Evolutionary conservation across 2,329 filamentous ascomycete genomes (phyloP).

Genomic region (Cercospora zeae-maydis): DNA sequence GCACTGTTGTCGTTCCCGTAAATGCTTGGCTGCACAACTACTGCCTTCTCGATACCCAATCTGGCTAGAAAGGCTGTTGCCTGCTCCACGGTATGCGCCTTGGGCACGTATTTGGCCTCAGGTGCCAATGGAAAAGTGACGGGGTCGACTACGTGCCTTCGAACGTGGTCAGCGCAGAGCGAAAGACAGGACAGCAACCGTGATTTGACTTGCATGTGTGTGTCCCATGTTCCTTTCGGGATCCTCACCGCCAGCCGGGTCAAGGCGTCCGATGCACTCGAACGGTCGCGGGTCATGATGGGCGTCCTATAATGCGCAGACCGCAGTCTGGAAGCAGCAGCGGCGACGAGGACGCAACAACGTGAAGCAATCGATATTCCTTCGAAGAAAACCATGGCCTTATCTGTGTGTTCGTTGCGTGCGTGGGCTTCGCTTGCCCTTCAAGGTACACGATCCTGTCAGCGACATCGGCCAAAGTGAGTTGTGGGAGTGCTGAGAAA

Average conservation of each 20-base stretch:
- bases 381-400: neutral
- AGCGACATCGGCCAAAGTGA: neutral
- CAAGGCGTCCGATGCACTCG: neutral
- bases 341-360: neutral
- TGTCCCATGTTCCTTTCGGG: conserved; percentile 54
- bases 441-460: neutral
- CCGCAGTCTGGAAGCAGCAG: neutral
- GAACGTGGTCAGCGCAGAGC: neutral
- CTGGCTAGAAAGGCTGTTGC: conserved; percentile 51
- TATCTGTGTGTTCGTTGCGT: neutral
- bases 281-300: neutral
- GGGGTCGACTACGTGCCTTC: conserved; percentile 54
- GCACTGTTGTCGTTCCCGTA: conserved; percentile 61
- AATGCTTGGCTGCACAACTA: conserved; percentile 58
- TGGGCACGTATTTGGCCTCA: conserved; percentile 52
- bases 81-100: conserved; percentile 49
- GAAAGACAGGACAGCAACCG: too few relatives aligned
- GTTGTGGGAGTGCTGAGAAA: neutral
- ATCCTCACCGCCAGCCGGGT: conserved; percentile 31
- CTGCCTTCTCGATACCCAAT: conserved; percentile 54
- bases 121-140: conserved; percentile 47
- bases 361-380: neutral
- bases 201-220: conserved; percentile 49
- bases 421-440: neutral
- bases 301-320: neutral